phyloP scores from a whole-genome alignment of 768 basidiomycete species.

The Psilocybe cubensis region DNA sequence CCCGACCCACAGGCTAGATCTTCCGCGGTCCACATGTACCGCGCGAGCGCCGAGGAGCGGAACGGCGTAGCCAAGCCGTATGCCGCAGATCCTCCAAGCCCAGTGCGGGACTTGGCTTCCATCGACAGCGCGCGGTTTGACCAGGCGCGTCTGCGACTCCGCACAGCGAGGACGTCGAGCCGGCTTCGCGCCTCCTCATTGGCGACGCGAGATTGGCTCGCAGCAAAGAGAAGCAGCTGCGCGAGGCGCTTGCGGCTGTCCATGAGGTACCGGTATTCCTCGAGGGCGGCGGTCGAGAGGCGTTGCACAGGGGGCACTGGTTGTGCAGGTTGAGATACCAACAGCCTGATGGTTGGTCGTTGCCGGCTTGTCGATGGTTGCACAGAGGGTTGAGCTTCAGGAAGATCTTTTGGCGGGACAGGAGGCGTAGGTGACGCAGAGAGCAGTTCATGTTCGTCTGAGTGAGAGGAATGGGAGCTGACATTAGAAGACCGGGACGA shows the following conservation, averaged over 20 bases:
- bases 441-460: not conserved
- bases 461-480: slow-evolving; percentile 12
- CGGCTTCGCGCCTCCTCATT: slow-evolving; percentile 43
- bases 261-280: slow-evolving; percentile 36
- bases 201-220: slow-evolving; percentile 41
- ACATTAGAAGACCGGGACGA: slow-evolving; percentile 12
- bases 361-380: not conserved
- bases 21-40: slow-evolving; percentile 39
- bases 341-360: not conserved
- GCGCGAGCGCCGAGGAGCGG: slow-evolving; percentile 53
- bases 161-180: slow-evolving; percentile 54
- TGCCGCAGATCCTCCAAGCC: slow-evolving; percentile 17
- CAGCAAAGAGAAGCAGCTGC: slow-evolving; percentile 43
- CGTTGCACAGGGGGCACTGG: slow-evolving; percentile 27
- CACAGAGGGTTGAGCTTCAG: not conserved
- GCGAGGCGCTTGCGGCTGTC: slow-evolving; percentile 39
- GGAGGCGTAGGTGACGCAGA: not conserved
- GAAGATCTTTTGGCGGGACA: slow-evolving; percentile 9
- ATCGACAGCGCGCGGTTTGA: slow-evolving; percentile 47
- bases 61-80: slow-evolving; percentile 55
- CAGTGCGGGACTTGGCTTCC: slow-evolving; percentile 12
- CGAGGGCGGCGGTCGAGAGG: slow-evolving; percentile 33
- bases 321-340: slow-evolving; percentile 1
- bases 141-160: slow-evolving; percentile 70
- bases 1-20: slow-evolving; percentile 31